Conservation (phyloP, 2,329 filamentous ascomycete species). For the Lachnellula cervina region DNA sequence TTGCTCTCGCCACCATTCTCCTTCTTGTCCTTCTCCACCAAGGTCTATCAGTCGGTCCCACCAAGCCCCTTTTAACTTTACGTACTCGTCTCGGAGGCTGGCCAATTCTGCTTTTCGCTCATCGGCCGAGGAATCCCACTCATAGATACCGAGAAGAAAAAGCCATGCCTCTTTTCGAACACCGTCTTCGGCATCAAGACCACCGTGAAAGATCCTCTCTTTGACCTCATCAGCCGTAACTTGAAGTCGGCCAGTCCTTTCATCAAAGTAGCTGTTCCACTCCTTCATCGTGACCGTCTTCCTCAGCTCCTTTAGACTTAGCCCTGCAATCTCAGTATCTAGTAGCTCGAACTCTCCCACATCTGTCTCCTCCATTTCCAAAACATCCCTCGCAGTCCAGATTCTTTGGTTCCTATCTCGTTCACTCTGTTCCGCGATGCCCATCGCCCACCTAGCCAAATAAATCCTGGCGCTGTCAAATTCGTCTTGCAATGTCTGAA, state of each 20-base stretch:
- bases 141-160: conserved; percentile 84
- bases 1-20: conserved; percentile 97
- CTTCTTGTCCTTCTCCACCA: conserved; percentile 71
- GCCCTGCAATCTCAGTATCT: conserved; percentile 66
- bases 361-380: conserved; percentile 90
- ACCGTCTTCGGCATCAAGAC: conserved; percentile 80
- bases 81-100: conserved; percentile 86
- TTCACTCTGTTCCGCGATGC: conserved; percentile 95
- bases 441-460: conserved; percentile 96
- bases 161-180: conserved; percentile 96
- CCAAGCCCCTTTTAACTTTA: conserved; percentile 89
- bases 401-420: conserved; percentile 78
- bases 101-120: conserved; percentile 81
- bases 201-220: conserved; percentile 94
- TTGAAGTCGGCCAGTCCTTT: conserved; percentile 65
- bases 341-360: conserved; percentile 95
- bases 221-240: conserved; percentile 90
- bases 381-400: conserved; percentile 87
- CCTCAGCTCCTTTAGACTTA: conserved; percentile 72
- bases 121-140: conserved; percentile 85
- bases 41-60: conserved; percentile 91
- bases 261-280: conserved; percentile 88
- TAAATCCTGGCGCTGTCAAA: conserved; percentile 96
- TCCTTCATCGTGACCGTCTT: conserved; percentile 75
- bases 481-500: conserved; percentile 92